A percentile compares a stretch with the other conserved stretches of the same genome.
Conservation (phyloP, 2,329 filamentous ascomycete genomes). For the Ophiostoma piceae region DNA sequence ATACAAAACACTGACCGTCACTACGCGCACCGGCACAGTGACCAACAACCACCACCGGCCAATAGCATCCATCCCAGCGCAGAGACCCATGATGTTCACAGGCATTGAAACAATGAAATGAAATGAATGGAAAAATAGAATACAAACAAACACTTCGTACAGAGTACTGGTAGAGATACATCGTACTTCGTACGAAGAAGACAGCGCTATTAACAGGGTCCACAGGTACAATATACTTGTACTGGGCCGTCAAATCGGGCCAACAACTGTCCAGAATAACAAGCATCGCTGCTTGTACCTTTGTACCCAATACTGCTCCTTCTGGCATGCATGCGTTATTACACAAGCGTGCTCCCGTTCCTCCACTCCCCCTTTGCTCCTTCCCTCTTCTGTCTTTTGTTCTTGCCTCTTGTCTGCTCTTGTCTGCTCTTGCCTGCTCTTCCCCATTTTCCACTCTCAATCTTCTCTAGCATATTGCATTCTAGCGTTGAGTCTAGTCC, state of each 20-base stretch:
- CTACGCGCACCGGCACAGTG: not conserved
- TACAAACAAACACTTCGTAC: not conserved
- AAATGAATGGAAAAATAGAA: not conserved
- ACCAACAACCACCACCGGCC: not conserved
- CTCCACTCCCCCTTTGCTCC: not conserved
- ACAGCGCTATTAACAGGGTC: not conserved
- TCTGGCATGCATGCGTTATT: not conserved
- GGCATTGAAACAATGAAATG: not conserved
- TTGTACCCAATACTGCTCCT: not conserved
- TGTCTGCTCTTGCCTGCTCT: not conserved
- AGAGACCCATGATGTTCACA: not conserved
- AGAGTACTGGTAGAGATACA: too few species aligned
- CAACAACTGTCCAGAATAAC: not conserved
- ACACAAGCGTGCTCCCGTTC: slow-evolving; percentile 8
- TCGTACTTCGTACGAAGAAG: too few species aligned
- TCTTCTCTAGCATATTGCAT: slow-evolving; percentile 6
- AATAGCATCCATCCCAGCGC: not conserved
- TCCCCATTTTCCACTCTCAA: not conserved
- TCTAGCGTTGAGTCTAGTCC: not conserved
- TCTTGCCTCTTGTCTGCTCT: not conserved
- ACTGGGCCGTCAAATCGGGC: not conserved
- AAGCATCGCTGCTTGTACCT: not conserved
- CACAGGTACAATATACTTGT: not conserved
- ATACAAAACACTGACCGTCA: not conserved
- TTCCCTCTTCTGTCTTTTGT: not conserved